Evolutionary conservation across 73 alveolate species (phyloP).

Genomic region (Paramecium tetraurelia): DNA sequence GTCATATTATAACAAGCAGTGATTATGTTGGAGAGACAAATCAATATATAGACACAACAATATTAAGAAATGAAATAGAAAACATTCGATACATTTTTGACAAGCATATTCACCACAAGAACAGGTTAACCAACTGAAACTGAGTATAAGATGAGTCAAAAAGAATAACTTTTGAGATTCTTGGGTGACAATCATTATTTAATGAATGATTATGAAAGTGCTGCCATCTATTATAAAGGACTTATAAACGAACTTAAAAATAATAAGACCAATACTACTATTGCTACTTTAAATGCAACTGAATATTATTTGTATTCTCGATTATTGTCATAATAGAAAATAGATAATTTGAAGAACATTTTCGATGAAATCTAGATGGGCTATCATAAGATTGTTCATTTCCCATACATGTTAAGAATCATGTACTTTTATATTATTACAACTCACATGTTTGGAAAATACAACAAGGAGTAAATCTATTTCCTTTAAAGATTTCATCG

Average conservation of each 20-base stretch:
- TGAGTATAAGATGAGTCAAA: background rate
- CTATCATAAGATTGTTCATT: background rate
- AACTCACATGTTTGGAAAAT: background rate
- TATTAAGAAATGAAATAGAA: constrained; percentile 28
- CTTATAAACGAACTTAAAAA: background rate
- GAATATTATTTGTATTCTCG: constrained; percentile 45
- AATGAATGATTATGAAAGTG: constrained; percentile 42
- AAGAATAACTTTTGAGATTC: constrained; percentile 4
- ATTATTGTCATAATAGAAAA: background rate
- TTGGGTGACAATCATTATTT: constrained; percentile 30
- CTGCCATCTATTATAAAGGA: constrained; percentile 24
- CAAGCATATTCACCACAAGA: background rate
- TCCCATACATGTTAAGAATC: constrained; percentile 38
- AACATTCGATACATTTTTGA: constrained; percentile 1
- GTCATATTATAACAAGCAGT: background rate
- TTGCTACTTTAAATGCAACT: background rate
- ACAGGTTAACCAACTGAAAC: background rate
- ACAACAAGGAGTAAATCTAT: background rate
- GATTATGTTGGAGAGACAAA: background rate
- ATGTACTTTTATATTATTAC: background rate
- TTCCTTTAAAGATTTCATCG: constrained; percentile 11
- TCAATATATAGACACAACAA: background rate
- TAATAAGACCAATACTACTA: background rate
- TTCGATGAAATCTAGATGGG: constrained; percentile 30
- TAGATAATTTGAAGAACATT: background rate